Evolutionary conservation across 2,329 filamentous ascomycete genomes (phyloP).

Genomic region (Xylariales sp.): DNA sequence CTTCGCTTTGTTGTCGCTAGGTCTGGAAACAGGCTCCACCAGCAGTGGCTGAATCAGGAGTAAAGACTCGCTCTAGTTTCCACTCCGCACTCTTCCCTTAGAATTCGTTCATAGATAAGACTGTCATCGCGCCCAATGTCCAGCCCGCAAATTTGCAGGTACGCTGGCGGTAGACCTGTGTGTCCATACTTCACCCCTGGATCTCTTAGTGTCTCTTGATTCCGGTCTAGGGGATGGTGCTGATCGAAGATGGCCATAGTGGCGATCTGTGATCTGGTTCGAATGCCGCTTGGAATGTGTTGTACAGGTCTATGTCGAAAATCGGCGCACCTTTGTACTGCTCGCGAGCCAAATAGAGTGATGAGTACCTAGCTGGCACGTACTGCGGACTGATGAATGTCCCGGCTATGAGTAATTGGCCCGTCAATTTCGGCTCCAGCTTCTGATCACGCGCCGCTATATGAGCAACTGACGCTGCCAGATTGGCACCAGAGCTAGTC

Average conservation of each 20-base stretch:
- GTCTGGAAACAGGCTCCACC: constrained; percentile 1
- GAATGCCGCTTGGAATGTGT: not conserved
- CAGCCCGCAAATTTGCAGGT: constrained; percentile 7
- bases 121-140: constrained; percentile 7
- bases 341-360: constrained; percentile 1
- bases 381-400: not conserved
- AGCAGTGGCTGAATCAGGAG: constrained; percentile 1
- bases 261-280: not conserved
- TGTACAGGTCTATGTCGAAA: not conserved
- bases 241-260: constrained; percentile 6
- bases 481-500: constrained; percentile 2
- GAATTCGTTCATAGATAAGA: constrained; percentile 8
- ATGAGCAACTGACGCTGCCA: constrained; percentile 10
- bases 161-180: constrained; percentile 2
- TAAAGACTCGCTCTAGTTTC: constrained; percentile 1
- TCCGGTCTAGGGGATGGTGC: not conserved
- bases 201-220: not conserved
- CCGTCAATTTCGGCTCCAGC: constrained; percentile 12
- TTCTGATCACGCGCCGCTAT: constrained; percentile 11
- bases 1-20: not conserved
- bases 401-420: constrained; percentile 9
- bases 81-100: constrained; percentile 3
- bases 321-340: constrained; percentile 5
- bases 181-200: not conserved
- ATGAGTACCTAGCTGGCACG: constrained; percentile 1